Percentiles rank a stretch among this genome's conserved stretches.
phyloP scores from a whole-genome alignment of 1,284 basidiomycete genomes.

The Fomitopsis schrenkii region DNA sequence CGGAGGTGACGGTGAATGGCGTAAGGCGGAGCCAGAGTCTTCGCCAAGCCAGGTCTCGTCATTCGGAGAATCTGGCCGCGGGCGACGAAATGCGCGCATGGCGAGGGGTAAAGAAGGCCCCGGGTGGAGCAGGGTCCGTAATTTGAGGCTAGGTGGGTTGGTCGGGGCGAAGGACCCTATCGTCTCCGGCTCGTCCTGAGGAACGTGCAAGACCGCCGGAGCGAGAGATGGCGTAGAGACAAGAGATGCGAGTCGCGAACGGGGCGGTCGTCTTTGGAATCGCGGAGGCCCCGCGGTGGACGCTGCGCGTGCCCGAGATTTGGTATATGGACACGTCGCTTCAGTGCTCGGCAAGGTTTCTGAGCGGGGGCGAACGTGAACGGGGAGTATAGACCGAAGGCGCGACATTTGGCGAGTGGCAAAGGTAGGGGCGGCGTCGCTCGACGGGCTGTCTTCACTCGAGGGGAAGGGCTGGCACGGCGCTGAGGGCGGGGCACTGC shows the following conservation, averaged over 20 bases:
- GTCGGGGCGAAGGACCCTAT: slow-evolving; percentile 28
- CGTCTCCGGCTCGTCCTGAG: slow-evolving; percentile 16
- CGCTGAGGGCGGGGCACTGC: not conserved
- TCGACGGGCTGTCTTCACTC: not conserved
- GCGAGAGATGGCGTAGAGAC: slow-evolving; percentile 11
- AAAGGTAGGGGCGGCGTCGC: not conserved
- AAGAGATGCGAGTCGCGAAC: slow-evolving; percentile 16
- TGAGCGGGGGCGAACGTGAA: slow-evolving; percentile 5
- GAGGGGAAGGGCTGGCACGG: not conserved
- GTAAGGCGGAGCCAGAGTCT: not conserved
- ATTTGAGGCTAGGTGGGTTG: slow-evolving; percentile 20
- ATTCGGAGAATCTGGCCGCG: not conserved
- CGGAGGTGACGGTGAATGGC: not conserved
- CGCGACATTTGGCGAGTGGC: not conserved
- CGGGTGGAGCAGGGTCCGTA: slow-evolving; percentile 19
- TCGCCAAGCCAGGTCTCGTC: not conserved
- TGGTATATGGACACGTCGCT: not conserved
- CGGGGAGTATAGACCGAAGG: not conserved
- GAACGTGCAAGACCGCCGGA: slow-evolving; percentile 13
- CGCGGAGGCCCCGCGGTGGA: slow-evolving; percentile 2
- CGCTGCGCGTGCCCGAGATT: slow-evolving; percentile 1
- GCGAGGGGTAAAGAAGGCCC: not conserved
- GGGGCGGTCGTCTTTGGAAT: slow-evolving; percentile 7
- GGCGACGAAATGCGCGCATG: not conserved
- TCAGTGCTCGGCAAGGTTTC: not conserved